Percentiles rank a stretch among this genome's conserved stretches.
phyloP scores from a whole-genome alignment of 2,329 filamentous ascomycete genomes.

The Capronia coronata region DNA sequence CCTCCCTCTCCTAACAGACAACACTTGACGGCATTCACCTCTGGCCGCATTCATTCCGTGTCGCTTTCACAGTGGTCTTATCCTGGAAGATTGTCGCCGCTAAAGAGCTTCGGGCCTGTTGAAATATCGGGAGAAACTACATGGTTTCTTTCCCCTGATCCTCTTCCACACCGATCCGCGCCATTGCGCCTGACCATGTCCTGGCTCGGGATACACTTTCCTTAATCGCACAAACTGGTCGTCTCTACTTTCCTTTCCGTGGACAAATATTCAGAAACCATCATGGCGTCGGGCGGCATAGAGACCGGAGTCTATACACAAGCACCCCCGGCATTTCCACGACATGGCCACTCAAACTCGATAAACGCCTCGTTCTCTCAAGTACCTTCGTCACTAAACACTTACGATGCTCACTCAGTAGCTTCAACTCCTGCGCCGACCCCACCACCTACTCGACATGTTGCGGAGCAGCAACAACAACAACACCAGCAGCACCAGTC shows the following conservation, averaged over 20 bases:
- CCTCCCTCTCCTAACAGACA: too few species aligned
- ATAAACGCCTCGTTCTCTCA: slow-evolving; percentile 35
- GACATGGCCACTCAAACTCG: slow-evolving; percentile 27
- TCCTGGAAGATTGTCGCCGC: neutral
- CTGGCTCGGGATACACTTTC: slow-evolving; percentile 7
- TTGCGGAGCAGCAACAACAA: slow-evolving; percentile 39
- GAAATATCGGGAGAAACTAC: neutral
- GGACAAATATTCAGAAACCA: slow-evolving; percentile 1
- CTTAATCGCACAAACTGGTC: neutral
- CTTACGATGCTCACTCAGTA: slow-evolving; percentile 42
- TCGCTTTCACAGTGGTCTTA: neutral
- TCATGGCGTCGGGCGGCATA: slow-evolving; percentile 23
- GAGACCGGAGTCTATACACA: slow-evolving; percentile 24
- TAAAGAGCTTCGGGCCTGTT: neutral
- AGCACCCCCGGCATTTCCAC: slow-evolving; percentile 27
- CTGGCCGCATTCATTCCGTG: neutral
- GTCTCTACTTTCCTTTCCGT: too few species aligned
- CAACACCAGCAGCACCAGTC: too few species aligned
- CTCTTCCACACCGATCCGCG: slow-evolving; percentile 5
- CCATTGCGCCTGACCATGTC: slow-evolving; percentile 19
- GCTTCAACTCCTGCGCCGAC: slow-evolving; percentile 42
- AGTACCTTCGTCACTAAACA: slow-evolving; percentile 34
- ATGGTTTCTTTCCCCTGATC: slow-evolving; percentile 5
- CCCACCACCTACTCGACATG: slow-evolving; percentile 36
- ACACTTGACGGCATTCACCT: too few species aligned